Evolutionary conservation across 2,329 filamentous ascomycete genomes (phyloP), one percentile per base, ranked within the genome.

Genomic region (Ascosphaera aggregata): DNA sequence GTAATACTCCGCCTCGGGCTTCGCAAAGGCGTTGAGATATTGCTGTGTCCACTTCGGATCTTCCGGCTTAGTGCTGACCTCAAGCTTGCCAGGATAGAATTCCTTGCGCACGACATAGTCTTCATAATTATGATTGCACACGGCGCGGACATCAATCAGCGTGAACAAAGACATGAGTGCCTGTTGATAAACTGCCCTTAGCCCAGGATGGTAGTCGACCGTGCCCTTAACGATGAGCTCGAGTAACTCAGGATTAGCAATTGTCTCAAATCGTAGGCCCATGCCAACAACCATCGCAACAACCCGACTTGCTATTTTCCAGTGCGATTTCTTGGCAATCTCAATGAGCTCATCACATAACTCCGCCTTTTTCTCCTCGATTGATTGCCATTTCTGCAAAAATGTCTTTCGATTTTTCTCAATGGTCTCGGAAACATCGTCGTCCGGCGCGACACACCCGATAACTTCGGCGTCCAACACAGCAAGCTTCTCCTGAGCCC

Each of bases 221-320:
- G 85, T 75, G 17, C 89, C 89, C 30, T 69, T 66, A 8, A 79
- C 75, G 30, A 92, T 75, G 5, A 98, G 67, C 38, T 91, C 76
- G 40, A 95, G 71, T 55, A 95, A 78, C 42, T 77, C 71, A 15
- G 77, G 65, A 1, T 81, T 80, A 4, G 82, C 82, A 44, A 98
- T 71, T 15, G 73, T 78, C 46, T 94, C 78, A 49, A 95, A 93
- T n/a, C 89, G 76, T 44, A 94, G 71, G 41, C 82, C 86, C 44
- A 94, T 67, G 43, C 89, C 92, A 41, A 86, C 73, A 3, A 92
- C 80, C 53, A 98, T 89, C 27, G 91, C 79, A 8, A 80, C 80
- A 41, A 85, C 92, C 19, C 86, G 70, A 38, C 75, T 82, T 4
- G 86, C 86, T 48, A 93, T 85, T 62, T 93, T 95, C 89, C 89